Base-by-base conservation (phyloP, 2,329 filamentous ascomycete genomes). In the Grosmannia clavigera region DNA sequence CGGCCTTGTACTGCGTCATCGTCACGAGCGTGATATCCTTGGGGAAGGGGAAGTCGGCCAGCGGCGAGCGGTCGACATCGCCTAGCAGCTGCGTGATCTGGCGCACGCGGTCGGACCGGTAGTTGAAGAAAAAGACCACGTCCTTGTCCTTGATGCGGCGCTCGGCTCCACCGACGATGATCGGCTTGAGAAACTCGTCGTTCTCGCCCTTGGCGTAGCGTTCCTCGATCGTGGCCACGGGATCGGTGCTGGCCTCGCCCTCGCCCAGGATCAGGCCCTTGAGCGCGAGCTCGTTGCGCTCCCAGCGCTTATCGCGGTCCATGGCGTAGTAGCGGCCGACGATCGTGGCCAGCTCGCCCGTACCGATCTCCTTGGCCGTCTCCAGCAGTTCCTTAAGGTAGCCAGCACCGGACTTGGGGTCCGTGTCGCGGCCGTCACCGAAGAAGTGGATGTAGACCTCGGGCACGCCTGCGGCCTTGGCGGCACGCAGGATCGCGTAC, bases 111-210 rank as follows among this genome's bases (percentile, higher is more conserved):
- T 99, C 94, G 61, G 94, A 97, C 70, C 94, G 90, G 82, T 99
- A 99, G 85, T 99, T 99, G 88, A 99, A 99, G 84, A 97, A 97
- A 83, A 97, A 97, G 69, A 97, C 82, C 59, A 90, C 92, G 71
- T 99, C 94, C 66, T 88, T 81, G 70, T 97, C 91, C 79, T 96
- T 85, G 71, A 99, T 86, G 68, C 94, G 87, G 63, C 81, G 80
- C 70, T 95, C 88, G 67, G 90, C 83, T 67, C 92, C 94, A 65
- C 90, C 90, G 63, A 97, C 81, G 69, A 99, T 91, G 73, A 99
- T 97, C 67, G 94, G 94, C 78, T 95, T 96, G 67, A 99, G 78
- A 82, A 99, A 99, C 81, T 99, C 94, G 71, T 99, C 94, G 61
- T 85, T 95, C 79, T 97, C 90, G 60, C 83, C 86, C 70, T 88